Evolutionary conservation across 495 filamentous ascomycete species (phyloP).

Genomic region (Aspergillus taichungensis): DNA sequence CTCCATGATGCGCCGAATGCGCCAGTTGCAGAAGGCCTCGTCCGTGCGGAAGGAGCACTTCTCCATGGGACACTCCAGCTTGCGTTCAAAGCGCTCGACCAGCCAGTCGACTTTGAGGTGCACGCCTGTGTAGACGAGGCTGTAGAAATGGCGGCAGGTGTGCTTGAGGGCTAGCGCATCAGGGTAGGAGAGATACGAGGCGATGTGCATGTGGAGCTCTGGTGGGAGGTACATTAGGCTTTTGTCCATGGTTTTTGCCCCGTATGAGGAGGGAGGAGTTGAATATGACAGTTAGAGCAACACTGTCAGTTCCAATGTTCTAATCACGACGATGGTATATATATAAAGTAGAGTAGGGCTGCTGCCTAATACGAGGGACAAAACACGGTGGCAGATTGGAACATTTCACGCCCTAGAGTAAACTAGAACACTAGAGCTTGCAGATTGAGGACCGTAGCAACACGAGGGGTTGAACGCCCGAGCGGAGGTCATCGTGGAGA

Average conservation of each 20-base stretch:
- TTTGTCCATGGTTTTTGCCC: no score
- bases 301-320: background rate
- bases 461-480: no score
- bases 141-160: slow-evolving; percentile 51
- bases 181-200: slow-evolving; percentile 66
- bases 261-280: no score
- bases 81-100: slow-evolving; percentile 44
- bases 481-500: no score
- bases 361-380: slow-evolving; percentile 7
- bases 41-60: slow-evolving; percentile 39
- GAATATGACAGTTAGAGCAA: no score
- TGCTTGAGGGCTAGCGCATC: slow-evolving; percentile 66
- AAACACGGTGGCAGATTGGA: background rate
- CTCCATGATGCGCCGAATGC: slow-evolving; percentile 35
- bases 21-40: slow-evolving; percentile 33
- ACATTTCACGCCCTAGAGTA: slow-evolving; percentile 1
- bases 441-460: no score
- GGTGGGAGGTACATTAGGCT: slow-evolving; percentile 43
- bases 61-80: slow-evolving; percentile 41
- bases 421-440: background rate
- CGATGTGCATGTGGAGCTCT: slow-evolving; percentile 65
- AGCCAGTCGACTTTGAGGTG: slow-evolving; percentile 60
- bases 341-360: background rate
- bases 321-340: slow-evolving; percentile 2
- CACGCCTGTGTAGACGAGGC: slow-evolving; percentile 56